Percentiles rank a stretch among this genome's conserved stretches.
Evolutionary conservation across 2,329 filamentous ascomycete genomes (phyloP).

Genomic region (Ophiostoma piceae): DNA sequence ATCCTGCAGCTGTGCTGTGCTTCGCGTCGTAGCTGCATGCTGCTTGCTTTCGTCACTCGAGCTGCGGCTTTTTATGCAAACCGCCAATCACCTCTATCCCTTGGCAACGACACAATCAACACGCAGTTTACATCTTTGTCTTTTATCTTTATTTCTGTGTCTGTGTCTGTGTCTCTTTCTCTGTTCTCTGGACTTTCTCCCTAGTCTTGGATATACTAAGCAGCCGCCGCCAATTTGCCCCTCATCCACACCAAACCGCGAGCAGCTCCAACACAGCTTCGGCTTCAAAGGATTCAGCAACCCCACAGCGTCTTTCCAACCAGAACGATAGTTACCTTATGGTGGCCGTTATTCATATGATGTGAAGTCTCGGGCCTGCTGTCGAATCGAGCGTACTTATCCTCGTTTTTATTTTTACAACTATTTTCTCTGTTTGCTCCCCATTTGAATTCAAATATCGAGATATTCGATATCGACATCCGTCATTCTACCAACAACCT

Average conservation of each 20-base stretch:
- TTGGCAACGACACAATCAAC: neutral
- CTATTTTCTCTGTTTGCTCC: neutral
- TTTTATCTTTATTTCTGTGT: neutral
- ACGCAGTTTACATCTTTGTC: no score
- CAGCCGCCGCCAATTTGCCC: slow-evolving; percentile 3
- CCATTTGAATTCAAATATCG: neutral
- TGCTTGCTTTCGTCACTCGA: neutral
- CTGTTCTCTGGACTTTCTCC: neutral
- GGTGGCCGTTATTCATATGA: neutral
- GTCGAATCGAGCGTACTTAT: neutral
- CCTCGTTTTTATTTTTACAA: neutral
- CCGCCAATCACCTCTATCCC: neutral
- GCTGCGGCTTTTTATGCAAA: slow-evolving; percentile 9
- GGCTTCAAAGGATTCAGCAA: slow-evolving; percentile 10
- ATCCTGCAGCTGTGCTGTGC: neutral
- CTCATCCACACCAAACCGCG: neutral
- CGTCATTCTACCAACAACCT: neutral
- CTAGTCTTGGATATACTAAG: slow-evolving; percentile 4
- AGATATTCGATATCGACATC: neutral
- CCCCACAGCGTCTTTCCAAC: slow-evolving; percentile 11
- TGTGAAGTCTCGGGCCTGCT: neutral
- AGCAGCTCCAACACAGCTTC: slow-evolving; percentile 11
- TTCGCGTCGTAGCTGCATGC: slow-evolving; percentile 6
- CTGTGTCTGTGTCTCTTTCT: neutral
- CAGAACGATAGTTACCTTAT: neutral